Base-by-base conservation (phyloP, 169 alveolate genomes). In the Babesia ovata region DNA sequence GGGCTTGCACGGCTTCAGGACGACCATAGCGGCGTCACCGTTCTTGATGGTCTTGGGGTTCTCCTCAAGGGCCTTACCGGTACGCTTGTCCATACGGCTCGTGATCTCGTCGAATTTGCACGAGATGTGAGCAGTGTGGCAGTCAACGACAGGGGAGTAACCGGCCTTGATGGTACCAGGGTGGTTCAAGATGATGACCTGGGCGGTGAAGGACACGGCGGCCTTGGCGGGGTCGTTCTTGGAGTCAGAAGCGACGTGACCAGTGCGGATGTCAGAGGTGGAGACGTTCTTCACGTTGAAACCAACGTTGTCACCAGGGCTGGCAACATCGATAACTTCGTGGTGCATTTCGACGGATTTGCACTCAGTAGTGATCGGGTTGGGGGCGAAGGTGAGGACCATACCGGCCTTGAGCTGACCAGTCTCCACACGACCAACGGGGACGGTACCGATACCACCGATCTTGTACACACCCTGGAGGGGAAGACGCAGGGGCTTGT, bases 361-460 rank as follows among this genome's bases (percentile, higher is more conserved):
- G 88, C 96, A 96, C 94, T 96, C 99, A 71, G 99, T 95, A 76
- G 97, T 94, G 84, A 97, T 86, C 77, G 96, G 97, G 49, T 91
- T 91, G 63, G 99, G 99, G 70, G 98, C 99, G 75, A 97, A 95
- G 70, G 96, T 93, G 50, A 92, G 77, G 53, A 86, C 85, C 91
- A 84, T 81, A 65, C 91, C 92, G 6, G 92, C 86, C 90, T 94
- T 97, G 82, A 98, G 92, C 67, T 95, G 76, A 76, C 99, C 99
- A 67, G 99, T 95, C 91, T 97, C 99, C 24, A 98, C 99, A 84
- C 99, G 94, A 57, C 99, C 99, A 65, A 95, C 99, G 62, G 99
- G 98, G 82, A 97, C 99, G 52, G 99, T 96, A 83, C 99, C 99
- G 79, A 96, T 95, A 92, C 99, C 99, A 71, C 98, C 97, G 85